Evolutionary conservation across 495 filamentous ascomycete species (phyloP).

Genomic region (Tuber borchii): DNA sequence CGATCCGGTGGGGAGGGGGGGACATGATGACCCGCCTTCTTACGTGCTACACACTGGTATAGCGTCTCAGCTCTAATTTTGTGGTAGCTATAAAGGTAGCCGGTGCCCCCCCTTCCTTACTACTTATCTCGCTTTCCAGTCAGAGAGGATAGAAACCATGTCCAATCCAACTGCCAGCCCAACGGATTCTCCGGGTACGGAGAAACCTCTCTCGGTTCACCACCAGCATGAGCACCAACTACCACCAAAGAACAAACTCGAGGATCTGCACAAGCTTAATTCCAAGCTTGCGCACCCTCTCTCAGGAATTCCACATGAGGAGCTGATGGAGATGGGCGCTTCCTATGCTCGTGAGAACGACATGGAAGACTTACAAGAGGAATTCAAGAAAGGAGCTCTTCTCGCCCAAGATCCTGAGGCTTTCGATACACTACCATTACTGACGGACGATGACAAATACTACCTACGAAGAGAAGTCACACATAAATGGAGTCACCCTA

Average conservation of each 20-base stretch:
- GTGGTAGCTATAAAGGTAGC: neutral
- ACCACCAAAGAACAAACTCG: neutral
- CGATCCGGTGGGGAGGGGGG: neutral
- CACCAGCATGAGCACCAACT: slow-evolving; percentile 14
- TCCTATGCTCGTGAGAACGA: slow-evolving; percentile 59
- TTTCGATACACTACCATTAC: slow-evolving; percentile 51
- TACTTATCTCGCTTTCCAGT: neutral
- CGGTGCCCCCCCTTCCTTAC: neutral
- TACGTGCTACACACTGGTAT: neutral
- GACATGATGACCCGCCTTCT: neutral
- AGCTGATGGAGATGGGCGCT: slow-evolving; percentile 58
- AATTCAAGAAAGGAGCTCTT: slow-evolving; percentile 68
- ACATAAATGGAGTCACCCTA: slow-evolving; percentile 68
- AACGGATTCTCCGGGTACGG: neutral
- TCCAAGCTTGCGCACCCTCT: slow-evolving; percentile 61
- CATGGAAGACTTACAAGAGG: slow-evolving; percentile 54
- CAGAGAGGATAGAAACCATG: neutral
- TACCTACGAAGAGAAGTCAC: slow-evolving; percentile 57
- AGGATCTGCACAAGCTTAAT: slow-evolving; percentile 17
- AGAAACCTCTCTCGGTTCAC: slow-evolving; percentile 24
- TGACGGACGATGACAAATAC: slow-evolving; percentile 54
- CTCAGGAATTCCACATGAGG: slow-evolving; percentile 54
- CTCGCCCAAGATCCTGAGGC: slow-evolving; percentile 55
- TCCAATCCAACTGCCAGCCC: neutral
- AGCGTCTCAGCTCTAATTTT: neutral